These are phyloP conservation scores for Rhizoclosmatium globosum DNA, from an alignment of 192 early-diverging fungal species.

Conservation along the genomic window DNA sequence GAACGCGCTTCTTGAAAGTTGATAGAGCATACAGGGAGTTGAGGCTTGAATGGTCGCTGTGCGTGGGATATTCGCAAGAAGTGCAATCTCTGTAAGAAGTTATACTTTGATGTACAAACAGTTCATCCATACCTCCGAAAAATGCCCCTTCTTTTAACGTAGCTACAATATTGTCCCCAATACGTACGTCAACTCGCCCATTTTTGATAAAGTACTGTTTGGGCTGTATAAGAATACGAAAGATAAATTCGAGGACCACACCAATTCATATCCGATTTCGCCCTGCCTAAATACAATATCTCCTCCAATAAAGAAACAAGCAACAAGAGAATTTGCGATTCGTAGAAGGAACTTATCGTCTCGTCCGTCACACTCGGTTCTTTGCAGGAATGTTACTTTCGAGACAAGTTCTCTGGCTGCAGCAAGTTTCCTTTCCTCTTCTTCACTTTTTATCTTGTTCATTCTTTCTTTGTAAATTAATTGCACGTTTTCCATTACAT, in stretches of 20 bases:
- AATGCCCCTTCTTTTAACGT: constrained; percentile 38
- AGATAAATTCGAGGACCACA: neutral
- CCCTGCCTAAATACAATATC: constrained; percentile 29
- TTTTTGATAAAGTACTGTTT: constrained; percentile 14
- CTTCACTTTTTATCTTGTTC: constrained; percentile 44
- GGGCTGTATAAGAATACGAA: neutral
- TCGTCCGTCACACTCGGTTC: constrained; percentile 46
- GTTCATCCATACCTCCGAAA: constrained; percentile 43
- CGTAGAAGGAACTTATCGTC: constrained; percentile 48
- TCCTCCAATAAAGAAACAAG: constrained; percentile 27
- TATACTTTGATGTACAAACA: neutral
- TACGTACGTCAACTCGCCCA: neutral
- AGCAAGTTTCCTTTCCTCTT: constrained; percentile 42
- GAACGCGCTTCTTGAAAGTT: constrained; percentile 31
- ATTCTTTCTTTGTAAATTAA: constrained; percentile 51
- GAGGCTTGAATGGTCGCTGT: constrained; percentile 41
- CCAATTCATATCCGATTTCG: constrained; percentile 55
- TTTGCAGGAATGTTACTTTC: constrained; percentile 54
- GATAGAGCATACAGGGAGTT: constrained; percentile 30
- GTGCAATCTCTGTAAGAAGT: constrained; percentile 19
- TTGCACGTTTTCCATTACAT: constrained; percentile 32
- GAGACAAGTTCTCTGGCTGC: constrained; percentile 46
- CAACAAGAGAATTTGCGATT: constrained; percentile 42
- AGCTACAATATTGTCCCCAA: neutral
- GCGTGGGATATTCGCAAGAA: constrained; percentile 41